Base-by-base conservation (phyloP, 148 eudicot genomes). In the Pouteria glomerata region DNA sequence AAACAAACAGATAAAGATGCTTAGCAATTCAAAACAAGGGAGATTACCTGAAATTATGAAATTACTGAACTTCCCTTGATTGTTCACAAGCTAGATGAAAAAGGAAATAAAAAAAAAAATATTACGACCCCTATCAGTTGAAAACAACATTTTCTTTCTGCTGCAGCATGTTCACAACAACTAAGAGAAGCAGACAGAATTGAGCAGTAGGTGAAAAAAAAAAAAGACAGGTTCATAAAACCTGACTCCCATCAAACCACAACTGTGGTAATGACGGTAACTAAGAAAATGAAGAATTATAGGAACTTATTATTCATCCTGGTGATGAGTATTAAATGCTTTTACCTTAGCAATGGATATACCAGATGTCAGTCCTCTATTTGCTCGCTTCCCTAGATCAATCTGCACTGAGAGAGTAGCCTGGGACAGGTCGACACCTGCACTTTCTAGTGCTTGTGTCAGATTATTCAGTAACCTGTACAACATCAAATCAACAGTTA, bases 321-420 rank as follows among this genome's bases (percentile, higher is more conserved):
- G 7, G 57, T 1, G 44, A 11, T 3, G 57, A 31, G 48, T 52
- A 68, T 44, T 39, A 14, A 52, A 35, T 35, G 70, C 35, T 51
- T 19, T 63, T 77, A 90, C 96, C 88, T 87, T 87, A 56, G 82
- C 48, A 66, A 48, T 61, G 51, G 85, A 73, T 61, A 69, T 24
- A 16, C 74, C 85, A 16, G 82, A 68, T 14, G 63, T 60, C 44
- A 41, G 60, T 73, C 78, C 84, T 59, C 76, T 78, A 64, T 80
- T 84, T 56, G 98, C 92, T 73, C 86, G 89, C 73, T 88, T 93
- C 35, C 97, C 97, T 68, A 93, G 87, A 86, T 90, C 88, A 71
- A 93, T 84, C 78, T 82, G 92, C 44, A 93, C 82, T 44, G 98
- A 89, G 67, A 93, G 80, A 45, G n/a, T 16, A 62, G 66, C 35